phyloP scores from a whole-genome alignment of 176 grass and related monocot species.

The Zea mays region Zm-B73-REFERENCE-NAM-5.0 NC_050104.1:26441501-26442000 shows the following conservation, averaged over 20 bases:
- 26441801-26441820: background rate
- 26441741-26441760: slow-evolving; percentile 30
- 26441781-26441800: slow-evolving; percentile 18
- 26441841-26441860: too few relatives aligned
- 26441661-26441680: slow-evolving; percentile 48
- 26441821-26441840: background rate
- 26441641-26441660: slow-evolving; percentile 49
- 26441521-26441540: slow-evolving; percentile 25
- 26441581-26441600: slow-evolving; percentile 37
- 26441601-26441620: slow-evolving; percentile 40
- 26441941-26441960: background rate
- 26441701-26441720: slow-evolving; percentile 25
- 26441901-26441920: slow-evolving; percentile 9
- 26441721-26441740: slow-evolving; percentile 29
- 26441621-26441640: slow-evolving; percentile 53
- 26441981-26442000: too few relatives aligned
- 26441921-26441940: slow-evolving; percentile 9
- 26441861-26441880: background rate
- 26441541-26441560: slow-evolving; percentile 1
- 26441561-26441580: slow-evolving; percentile 35
- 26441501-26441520: slow-evolving; percentile 47
- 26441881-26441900: background rate
- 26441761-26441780: slow-evolving; percentile 34
- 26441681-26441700: slow-evolving; percentile 36
- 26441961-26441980: too few relatives aligned